Base-by-base conservation (phyloP, 1,284 basidiomycete genomes). In the Limonomyces culmigenus region DNA sequence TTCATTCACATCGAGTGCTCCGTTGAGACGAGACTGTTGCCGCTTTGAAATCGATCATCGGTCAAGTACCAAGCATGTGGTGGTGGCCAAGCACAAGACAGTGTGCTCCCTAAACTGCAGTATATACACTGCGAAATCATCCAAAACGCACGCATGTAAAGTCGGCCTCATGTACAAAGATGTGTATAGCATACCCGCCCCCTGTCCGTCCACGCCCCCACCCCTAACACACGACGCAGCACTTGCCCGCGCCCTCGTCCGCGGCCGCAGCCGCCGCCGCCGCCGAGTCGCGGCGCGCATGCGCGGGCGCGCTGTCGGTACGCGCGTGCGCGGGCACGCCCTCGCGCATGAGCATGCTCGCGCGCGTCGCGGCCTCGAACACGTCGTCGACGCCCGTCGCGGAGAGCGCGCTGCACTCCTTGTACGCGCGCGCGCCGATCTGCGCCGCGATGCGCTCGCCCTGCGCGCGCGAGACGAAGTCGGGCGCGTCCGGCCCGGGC, bases 321-420 rank as follows among this genome's bases (percentile, higher is more conserved):
- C 30, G 39, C 5, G 45, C 56, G 43, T 65, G 61, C 30, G 68
- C 58, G 8, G 72, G 70, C 15, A 74, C 76, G 3, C 78, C 79
- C 42, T 89, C 86, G 29, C 88, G 70, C 66, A 93, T 89, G 39
- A 93, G 59, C 81, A 95, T 92, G 49, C 87, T 89, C 25, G 86
- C 87, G 25, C 91, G 67, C 14, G 89, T 95, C 19, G 91, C 91
- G 0, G 85, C 80, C 61, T 96, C 91, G 45, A 95, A 96, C 27
- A 95, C 85, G 45, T 89, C 83, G 56, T 95, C 91, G 11, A 95
- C 91, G 33, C 91, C 91, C 55, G 89, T 77, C 47, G 91, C 91
- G 53, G 78, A 77, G 36, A 95, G 64, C 16, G 91, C 83, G 2
- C 83, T 88, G 50, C 89, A 95, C 55, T 95, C 91, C 56, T 87